phyloP scores from a whole-genome alignment of 2,329 filamentous ascomycete genomes.

The Trematosphaeria pertusa region DNA sequence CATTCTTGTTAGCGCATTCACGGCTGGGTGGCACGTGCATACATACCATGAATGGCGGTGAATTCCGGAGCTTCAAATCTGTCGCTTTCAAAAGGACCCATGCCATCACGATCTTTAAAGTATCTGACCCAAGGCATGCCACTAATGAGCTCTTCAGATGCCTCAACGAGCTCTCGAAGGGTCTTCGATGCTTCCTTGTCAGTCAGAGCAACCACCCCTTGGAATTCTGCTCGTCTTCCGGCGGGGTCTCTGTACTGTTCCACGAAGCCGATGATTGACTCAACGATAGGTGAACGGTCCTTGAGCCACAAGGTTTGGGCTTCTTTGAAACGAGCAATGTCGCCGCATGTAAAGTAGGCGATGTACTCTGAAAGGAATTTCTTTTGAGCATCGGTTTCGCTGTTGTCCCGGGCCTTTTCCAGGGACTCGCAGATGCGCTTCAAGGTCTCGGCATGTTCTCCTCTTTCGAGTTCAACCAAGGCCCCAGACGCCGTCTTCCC shows the following conservation, averaged over 20 bases:
- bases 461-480: slow-evolving; percentile 70
- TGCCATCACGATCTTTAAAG: slow-evolving; percentile 26
- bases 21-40: neutral
- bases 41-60: slow-evolving; percentile 27
- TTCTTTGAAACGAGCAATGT: slow-evolving; percentile 79
- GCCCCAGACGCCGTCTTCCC: slow-evolving; percentile 68
- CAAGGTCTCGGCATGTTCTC: slow-evolving; percentile 78
- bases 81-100: slow-evolving; percentile 31
- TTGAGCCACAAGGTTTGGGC: slow-evolving; percentile 82
- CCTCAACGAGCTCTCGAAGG: slow-evolving; percentile 14
- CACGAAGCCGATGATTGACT: slow-evolving; percentile 83
- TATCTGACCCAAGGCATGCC: slow-evolving; percentile 38
- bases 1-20: neutral
- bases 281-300: slow-evolving; percentile 80
- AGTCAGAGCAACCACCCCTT: slow-evolving; percentile 75
- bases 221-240: slow-evolving; percentile 82
- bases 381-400: slow-evolving; percentile 76
- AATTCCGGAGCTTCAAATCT: slow-evolving; percentile 31
- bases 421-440: slow-evolving; percentile 61
- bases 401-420: slow-evolving; percentile 65
- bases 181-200: slow-evolving; percentile 16
- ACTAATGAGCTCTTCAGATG: slow-evolving; percentile 31
- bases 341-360: slow-evolving; percentile 76
- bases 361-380: slow-evolving; percentile 77
- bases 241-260: slow-evolving; percentile 86